Base-by-base conservation (phyloP, 2,329 filamentous ascomycete genomes). In the Acarospora socialis region DNA sequence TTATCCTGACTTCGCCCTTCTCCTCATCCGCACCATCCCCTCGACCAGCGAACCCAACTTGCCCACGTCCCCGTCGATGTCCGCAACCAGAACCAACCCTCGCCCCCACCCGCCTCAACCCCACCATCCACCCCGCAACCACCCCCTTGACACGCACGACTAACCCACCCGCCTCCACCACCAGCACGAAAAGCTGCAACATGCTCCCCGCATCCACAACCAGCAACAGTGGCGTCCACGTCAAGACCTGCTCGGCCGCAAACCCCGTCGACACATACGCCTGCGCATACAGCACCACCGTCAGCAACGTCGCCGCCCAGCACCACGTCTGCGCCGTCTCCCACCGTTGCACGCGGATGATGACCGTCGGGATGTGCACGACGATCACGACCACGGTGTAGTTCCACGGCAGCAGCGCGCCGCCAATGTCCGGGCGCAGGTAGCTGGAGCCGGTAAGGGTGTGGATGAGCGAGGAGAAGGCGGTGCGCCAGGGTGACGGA, bases 261-360 rank as follows among this genome's bases (percentile, higher is more conserved):
- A 40, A 38, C 7, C 21, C 7, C 5, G 38, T 38, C 7, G 38
- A 40, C 10, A 25, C 21, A 21, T 33, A 40, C 3, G 38, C 28
- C 23, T 32, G 36, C 4, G 30, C 23, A 12, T 22, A 24, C 12
- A 40, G 12, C 5, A 34, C 26, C 4, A 38, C 28, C n/a, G 36
- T 38, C 30, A 40, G 30, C n/a, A 33, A 29, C 8, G 38, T 36
- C 10, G 30, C 19, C 9, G 18, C 29, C 6, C 38, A n/a, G 15
- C 35, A 38, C 38, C 38, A 40, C 19, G 24, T 18, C 18, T 38
- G 35, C 3, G 28, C 28, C 7, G 25, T 22, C 27, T 40, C 28
- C 38, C 38, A 40, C n/a, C 24, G 32, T n/a, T 33, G 35, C 9
- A 40, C 32, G 4, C 37, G 35, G 13, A 40, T 35, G 10, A 40